Evolutionary conservation across 176 grass and related monocot genomes (phyloP).

Genomic region (Zizania latifolia): DNA sequence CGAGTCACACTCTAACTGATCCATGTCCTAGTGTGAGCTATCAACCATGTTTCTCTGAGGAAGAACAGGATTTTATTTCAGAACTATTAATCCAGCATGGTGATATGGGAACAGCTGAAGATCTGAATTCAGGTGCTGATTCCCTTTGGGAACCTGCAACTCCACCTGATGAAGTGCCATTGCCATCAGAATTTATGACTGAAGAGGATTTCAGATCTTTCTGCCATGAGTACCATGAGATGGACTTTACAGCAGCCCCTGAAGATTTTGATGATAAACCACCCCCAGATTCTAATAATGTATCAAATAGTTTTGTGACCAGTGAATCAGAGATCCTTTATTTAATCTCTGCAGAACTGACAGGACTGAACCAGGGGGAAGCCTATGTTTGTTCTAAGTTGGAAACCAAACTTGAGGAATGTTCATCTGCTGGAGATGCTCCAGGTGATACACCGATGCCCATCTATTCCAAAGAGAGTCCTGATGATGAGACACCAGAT

Average conservation of each 20-base stretch:
- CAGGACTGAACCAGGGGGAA: conserved; percentile 26
- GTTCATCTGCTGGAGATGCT: conserved; percentile 10
- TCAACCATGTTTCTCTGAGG: conserved; percentile 34
- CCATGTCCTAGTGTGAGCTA: neutral
- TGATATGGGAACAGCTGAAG: conserved; percentile 25
- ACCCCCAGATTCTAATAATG: conserved; percentile 33
- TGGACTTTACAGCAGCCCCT: conserved; percentile 22
- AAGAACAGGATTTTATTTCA: conserved; percentile 48
- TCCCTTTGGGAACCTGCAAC: conserved; percentile 64
- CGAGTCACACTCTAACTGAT: conserved; percentile 17
- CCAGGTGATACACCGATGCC: neutral
- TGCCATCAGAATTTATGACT: conserved; percentile 44
- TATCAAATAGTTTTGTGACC: conserved; percentile 15
- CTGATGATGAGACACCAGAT: conserved; percentile 6
- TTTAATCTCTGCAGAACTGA: neutral
- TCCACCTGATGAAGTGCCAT: conserved; percentile 48
- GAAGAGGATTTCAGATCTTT: conserved; percentile 51
- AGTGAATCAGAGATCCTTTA: conserved; percentile 9
- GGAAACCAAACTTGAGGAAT: neutral
- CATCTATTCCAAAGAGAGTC: conserved; percentile 11
- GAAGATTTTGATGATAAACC: conserved; percentile 28
- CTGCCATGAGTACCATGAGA: conserved; percentile 43
- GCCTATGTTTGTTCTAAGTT: conserved; percentile 10
- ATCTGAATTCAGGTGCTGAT: conserved; percentile 33
- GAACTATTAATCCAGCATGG: conserved; percentile 37